Percentiles rank a stretch among this genome's conserved stretches.
phyloP scores from a whole-genome alignment of 768 basidiomycete species.

The Strobilomyces dryophilus region DNA sequence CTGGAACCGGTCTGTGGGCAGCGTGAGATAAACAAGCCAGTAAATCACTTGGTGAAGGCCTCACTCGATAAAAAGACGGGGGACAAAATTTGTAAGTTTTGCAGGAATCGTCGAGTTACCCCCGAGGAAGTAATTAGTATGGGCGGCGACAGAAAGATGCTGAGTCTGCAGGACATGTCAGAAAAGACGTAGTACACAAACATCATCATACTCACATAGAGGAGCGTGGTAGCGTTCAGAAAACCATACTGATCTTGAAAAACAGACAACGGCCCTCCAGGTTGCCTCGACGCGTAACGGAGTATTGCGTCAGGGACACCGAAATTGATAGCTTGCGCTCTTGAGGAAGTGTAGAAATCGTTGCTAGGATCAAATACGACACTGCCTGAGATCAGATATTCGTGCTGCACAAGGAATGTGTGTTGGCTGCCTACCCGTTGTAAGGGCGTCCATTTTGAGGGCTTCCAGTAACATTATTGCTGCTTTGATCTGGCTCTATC shows the following conservation, averaged over 20 bases:
- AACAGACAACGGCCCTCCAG: constrained; percentile 38
- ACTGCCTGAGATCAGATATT: constrained; percentile 22
- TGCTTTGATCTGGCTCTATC: constrained; percentile 24
- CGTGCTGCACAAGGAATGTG: not conserved
- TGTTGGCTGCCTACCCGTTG: constrained; percentile 47
- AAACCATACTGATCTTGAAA: constrained; percentile 52
- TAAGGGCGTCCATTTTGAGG: constrained; percentile 45
- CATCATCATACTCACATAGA: constrained; percentile 28
- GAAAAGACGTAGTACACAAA: not conserved
- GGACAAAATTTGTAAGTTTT: constrained; percentile 36
- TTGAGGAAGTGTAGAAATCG: constrained; percentile 47
- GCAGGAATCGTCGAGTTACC: constrained; percentile 37
- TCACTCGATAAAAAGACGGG: constrained; percentile 58
- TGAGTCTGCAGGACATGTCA: constrained; percentile 39
- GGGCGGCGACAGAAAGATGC: constrained; percentile 55
- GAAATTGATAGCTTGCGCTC: constrained; percentile 45
- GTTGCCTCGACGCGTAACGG: constrained; percentile 41
- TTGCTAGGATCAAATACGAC: constrained; percentile 36
- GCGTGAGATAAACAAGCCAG: constrained; percentile 1
- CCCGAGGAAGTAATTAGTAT: constrained; percentile 54
- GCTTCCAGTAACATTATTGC: constrained; percentile 51
- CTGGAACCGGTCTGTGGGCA: constrained; percentile 45
- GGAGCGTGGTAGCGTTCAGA: constrained; percentile 42
- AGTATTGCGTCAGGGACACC: constrained; percentile 62
- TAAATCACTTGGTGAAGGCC: constrained; percentile 14